Evolutionary conservation across 139 green algal genomes (phyloP).

Genomic region (Chlamydomonas applanata): DNA sequence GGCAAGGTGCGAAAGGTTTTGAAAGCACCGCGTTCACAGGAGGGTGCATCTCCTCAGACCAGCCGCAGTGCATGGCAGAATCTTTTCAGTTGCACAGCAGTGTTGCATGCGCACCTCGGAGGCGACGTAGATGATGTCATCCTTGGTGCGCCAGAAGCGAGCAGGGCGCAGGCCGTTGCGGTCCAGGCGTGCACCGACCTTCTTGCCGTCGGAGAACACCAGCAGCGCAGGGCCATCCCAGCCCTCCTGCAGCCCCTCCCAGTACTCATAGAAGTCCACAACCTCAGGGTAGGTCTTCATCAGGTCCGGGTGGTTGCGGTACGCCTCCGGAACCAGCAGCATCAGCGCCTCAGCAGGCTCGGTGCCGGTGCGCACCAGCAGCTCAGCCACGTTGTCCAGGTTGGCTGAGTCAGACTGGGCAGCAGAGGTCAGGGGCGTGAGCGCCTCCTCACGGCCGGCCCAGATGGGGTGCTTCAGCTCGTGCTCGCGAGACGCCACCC

Average conservation of each 20-base stretch:
- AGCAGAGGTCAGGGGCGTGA: constrained; percentile 85
- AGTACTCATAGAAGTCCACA: constrained; percentile 94
- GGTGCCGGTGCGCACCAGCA: constrained; percentile 75
- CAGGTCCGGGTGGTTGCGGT: constrained; percentile 87
- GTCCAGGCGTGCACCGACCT: constrained; percentile 91
- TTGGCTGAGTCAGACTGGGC: constrained; percentile 91
- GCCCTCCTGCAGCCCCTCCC: constrained; percentile 95
- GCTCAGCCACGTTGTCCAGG: constrained; percentile 94
- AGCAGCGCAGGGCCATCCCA: constrained; percentile 98
- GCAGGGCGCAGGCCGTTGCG: constrained; percentile 97
- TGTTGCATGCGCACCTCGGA: constrained; percentile 80
- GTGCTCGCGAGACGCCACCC: constrained; percentile 90
- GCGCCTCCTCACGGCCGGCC: constrained; percentile 85
- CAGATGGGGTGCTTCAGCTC: constrained; percentile 85
- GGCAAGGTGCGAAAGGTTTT: no score
- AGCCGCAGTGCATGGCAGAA: no score
- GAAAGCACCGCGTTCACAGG: no score
- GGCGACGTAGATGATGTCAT: constrained; percentile 97
- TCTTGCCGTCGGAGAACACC: constrained; percentile 93
- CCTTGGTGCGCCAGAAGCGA: constrained; percentile 93
- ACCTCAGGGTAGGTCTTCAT: constrained; percentile 75
- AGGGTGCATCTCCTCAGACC: no score
- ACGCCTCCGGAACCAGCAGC: constrained; percentile 82
- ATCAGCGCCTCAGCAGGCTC: constrained; percentile 88
- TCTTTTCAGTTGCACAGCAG: no score